Percentiles rank a stretch among this genome's conserved stretches.
Evolutionary conservation across 2,329 filamentous ascomycete species (phyloP).

Genomic region (Helicocarpus griseus): DNA sequence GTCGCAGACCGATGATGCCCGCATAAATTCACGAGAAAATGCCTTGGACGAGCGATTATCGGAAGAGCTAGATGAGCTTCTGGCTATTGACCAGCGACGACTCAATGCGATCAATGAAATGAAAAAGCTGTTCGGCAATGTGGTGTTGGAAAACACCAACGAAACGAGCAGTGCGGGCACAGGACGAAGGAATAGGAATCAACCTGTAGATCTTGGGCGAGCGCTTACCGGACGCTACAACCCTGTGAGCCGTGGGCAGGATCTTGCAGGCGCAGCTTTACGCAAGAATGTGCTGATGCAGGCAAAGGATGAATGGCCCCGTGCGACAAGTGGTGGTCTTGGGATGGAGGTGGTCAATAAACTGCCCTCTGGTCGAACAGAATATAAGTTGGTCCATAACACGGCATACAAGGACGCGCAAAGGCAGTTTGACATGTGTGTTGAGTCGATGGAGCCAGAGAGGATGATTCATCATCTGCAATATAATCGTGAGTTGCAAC

Average conservation of each 20-base stretch:
- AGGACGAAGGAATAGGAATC: conserved; percentile 46
- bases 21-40: background rate
- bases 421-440: conserved; percentile 63
- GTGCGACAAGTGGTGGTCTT: conserved; percentile 67
- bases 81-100: conserved; percentile 58
- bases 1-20: conserved; percentile 4
- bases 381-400: conserved; percentile 73
- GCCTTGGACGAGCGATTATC: background rate
- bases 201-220: conserved; percentile 42
- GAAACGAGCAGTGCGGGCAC: conserved; percentile 40
- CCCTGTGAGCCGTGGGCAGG: conserved; percentile 49
- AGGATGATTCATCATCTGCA: conserved; percentile 67
- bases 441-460: conserved; percentile 78
- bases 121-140: conserved; percentile 61
- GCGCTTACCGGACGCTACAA: conserved; percentile 46
- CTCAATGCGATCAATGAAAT: conserved; percentile 88
- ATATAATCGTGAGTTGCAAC: conserved; percentile 41
- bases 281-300: conserved; percentile 76
- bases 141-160: conserved; percentile 48
- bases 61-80: conserved; percentile 41
- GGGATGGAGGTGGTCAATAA: conserved; percentile 64
- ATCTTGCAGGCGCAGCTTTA: conserved; percentile 60
- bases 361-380: conserved; percentile 47
- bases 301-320: conserved; percentile 80
- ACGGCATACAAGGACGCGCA: conserved; percentile 65